Evolutionary conservation across 441 rosid genomes (phyloP), one percentile per base, ranked within the genome.

Genomic region (Viola pubescens): DNA sequence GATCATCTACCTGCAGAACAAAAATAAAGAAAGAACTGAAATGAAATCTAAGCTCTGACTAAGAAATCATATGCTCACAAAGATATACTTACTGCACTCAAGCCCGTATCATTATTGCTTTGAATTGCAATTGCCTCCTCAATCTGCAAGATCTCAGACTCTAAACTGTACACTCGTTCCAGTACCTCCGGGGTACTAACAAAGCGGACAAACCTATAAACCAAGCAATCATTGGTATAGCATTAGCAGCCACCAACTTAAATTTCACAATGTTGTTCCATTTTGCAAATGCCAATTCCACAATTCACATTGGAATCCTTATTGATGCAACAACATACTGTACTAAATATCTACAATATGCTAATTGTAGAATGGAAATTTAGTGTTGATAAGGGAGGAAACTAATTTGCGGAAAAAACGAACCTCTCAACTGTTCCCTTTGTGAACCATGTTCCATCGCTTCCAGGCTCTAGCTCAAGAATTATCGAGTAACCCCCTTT

Each of bases 111-210:
- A 57, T 61, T 77, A 62, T 81, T 88, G 79, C 85, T 81, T 75
- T 88, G 99, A 59, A 79, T 81, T 39, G 80, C 81, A 78, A 90
- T 85, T 67, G 97, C 97, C 79, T 88, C 88, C 65, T 82, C 88
- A 54, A 90, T 86, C 80, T 94, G 99, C 70, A 84, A 70, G 64
- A 94, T 88, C 84, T 94, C 99, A 43, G 96, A 88, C 77, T 94
- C 99, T 52, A 86, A 66, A 13, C 80, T 77, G 67, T 83, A 73
- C 54, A 88, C 95, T 60, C 99, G 79, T 68, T 94, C 97, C 70
- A 94, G 59, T 40, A 94, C 69, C 82, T 86, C 97, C 0, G 97
- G 97, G 64, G 88, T 90, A 70, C 95, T 94, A 66, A 94, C 97
- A 77, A 94, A 94, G 34, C 99, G 99, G 60, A 94, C 99, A 85